Base-by-base conservation (phyloP, 345 rosid species). In the Theobroma cacao region DNA sequence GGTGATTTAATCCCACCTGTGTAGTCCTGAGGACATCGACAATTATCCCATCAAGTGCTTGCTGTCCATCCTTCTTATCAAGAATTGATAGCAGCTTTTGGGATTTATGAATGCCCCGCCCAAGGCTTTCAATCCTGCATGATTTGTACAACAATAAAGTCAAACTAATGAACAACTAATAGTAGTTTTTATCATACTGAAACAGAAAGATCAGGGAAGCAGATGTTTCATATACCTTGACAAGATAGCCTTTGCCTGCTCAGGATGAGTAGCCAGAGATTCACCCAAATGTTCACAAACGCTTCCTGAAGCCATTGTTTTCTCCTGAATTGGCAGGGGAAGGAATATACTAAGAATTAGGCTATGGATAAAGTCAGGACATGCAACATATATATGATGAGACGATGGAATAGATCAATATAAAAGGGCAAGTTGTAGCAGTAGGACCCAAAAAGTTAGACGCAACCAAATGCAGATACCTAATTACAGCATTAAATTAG, bases 211-310 rank as follows among this genome's bases (percentile, higher is more conserved):
- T 34, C 41, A 56, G 1, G 31, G 26, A 26, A 59, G 24, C n/a
- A 41, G 71, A 82, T 79, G 17, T 45, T 75, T 69, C n/a, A 26
- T 26, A 28, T 79, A 92, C 97, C 97, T 88, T 28, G 98, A 78
- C 38, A 94, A 89, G 52, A 94, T 88, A 62, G 96, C 87, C 80
- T 90, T 82, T 43, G 93, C 86, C 69, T 90, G 93, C 58, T 94
- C 87, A 69, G 93, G 89, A 64, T 90, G 85, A 77, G 88, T 79
- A 66, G 82, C 64, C 9, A 94, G 93, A n/a, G 97, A 91, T 38
- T 87, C 90, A 41, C 90, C 93, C 82, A 94, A 79, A 74, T 93
- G 98, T 80, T 90, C 93, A 52, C 95, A 88, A 56, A 91, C 87
- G 83, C 94, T 90, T 9, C 7, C 41, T 18, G 75, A 14, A 48